Evolutionary conservation across 805 yeast species (phyloP), one percentile per base, ranked within the genome.

Genomic region (Phaffomyces thermotolerans): DNA sequence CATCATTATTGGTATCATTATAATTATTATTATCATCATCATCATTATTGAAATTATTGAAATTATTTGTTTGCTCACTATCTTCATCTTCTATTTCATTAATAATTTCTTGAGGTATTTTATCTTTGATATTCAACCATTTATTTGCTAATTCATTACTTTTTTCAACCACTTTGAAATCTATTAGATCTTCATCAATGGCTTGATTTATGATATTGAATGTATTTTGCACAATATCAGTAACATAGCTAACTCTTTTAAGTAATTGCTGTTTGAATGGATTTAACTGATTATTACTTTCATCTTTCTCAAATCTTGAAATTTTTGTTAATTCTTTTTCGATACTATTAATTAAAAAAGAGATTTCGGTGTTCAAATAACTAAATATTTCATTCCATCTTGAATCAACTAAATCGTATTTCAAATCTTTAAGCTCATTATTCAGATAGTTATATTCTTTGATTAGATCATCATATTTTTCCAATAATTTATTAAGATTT

Each of bases 361-460:
- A 52, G 4, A 72, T 54, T 47, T 77, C 77, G 3, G 63, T 57
- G 36, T 76, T 64, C 41, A 80, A 55, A 45, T 66, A 72, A 24
- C 62, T 62, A 48, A 80, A 78, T 3, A 79, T 64, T 22, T 70
- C 70, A 48, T 66, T 62, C 86, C 87, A 81, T 54, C 78, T 69
- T 25, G 63, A 56, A 46, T 78, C 81, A 4, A 81, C 66, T 25
- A 73, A 50, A 35, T 74, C 76, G 4, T 45, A 47, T 51, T 73
- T 72, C 47, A 81, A 60, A 7, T 56, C 60, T 3, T 56, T 56
- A 13, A 77, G 48, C 40, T 73, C 75, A 10, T 53, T 52, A 9
- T 65, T 63, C 39, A 81, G 58, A 43, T 64, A 60, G 17, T 65
- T 57, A 62, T 74, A 71, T 46, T 69, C 67, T 12, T 60, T 61